Conservation (phyloP, 2,329 filamentous ascomycete genomes). For the Esteya vermicola region DNA sequence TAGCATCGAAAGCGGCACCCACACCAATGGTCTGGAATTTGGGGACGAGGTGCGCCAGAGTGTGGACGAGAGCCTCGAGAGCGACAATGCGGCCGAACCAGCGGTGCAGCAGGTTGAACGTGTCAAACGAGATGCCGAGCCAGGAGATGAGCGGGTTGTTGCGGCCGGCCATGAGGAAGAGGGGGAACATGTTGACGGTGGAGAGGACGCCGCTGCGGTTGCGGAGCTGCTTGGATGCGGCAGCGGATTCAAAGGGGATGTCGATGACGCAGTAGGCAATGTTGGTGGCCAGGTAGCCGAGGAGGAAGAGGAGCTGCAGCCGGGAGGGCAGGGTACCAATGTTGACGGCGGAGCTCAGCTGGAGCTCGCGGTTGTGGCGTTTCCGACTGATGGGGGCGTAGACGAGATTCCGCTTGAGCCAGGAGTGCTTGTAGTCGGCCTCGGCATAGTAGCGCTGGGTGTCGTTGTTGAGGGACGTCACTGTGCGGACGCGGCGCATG, state of each 20-base stretch:
- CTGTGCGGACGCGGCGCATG: constrained; percentile 53
- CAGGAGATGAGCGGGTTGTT: constrained; percentile 67
- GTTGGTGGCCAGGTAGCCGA: constrained; percentile 57
- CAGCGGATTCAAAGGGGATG: constrained; percentile 40
- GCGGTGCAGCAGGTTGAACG: constrained; percentile 67
- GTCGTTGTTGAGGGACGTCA: constrained; percentile 65
- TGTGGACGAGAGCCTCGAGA: constrained; percentile 54
- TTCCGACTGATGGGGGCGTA: constrained; percentile 60
- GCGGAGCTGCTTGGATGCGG: constrained; percentile 36
- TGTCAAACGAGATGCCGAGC: constrained; percentile 65
- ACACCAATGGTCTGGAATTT: constrained; percentile 30
- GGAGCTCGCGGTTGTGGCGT: constrained; percentile 61
- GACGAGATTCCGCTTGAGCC: constrained; percentile 51
- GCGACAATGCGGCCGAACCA: constrained; percentile 69
- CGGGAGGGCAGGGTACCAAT: constrained; percentile 63
- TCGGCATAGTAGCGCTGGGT: constrained; percentile 65
- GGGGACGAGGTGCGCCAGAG: constrained; percentile 40
- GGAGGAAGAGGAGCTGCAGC: constrained; percentile 57
- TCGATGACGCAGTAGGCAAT: constrained; percentile 60
- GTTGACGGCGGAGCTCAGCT: constrained; percentile 44
- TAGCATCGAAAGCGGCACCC: constrained; percentile 22
- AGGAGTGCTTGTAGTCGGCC: constrained; percentile 37
- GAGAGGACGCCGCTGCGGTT: constrained; percentile 58
- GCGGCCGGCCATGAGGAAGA: constrained; percentile 59
- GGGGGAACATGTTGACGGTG: constrained; percentile 63